Evolutionary conservation across 495 filamentous ascomycete species (phyloP).

Genomic region (Xylaria nigripes): DNA sequence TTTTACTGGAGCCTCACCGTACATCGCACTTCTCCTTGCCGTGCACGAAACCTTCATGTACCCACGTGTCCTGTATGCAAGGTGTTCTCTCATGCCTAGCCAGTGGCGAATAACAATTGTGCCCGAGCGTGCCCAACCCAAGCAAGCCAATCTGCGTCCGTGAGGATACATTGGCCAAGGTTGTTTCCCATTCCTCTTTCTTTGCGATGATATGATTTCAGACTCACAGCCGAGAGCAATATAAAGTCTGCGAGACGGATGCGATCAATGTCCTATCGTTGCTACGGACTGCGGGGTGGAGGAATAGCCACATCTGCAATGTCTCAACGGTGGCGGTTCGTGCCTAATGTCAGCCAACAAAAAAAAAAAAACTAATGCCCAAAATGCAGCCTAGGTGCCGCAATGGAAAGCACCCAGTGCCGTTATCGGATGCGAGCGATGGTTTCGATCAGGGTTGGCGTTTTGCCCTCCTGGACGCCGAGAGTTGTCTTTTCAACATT

Average conservation of each 20-base stretch:
- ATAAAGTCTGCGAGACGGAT: neutral
- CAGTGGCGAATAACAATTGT: neutral
- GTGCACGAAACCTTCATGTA: neutral
- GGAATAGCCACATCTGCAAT: too few relatives aligned
- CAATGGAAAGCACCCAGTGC: neutral
- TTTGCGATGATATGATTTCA: neutral
- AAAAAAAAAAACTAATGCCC: too few relatives aligned
- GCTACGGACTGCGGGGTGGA: neutral
- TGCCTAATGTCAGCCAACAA: neutral
- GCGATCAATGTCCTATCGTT: neutral
- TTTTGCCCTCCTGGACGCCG: neutral
- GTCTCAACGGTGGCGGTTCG: neutral
- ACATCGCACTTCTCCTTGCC: neutral
- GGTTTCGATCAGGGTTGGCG: neutral
- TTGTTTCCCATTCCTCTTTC: neutral
- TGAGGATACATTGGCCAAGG: too few relatives aligned
- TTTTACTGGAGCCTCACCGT: neutral
- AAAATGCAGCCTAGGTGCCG: neutral
- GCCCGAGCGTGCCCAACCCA: neutral
- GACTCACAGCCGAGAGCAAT: neutral
- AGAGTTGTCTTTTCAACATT: neutral
- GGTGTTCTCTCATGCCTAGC: neutral
- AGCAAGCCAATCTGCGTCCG: neutral
- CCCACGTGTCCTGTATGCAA: neutral
- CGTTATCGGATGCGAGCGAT: neutral